Conservation (phyloP, 441 rosid genomes). For the Pelargonium citronellum region DNA sequence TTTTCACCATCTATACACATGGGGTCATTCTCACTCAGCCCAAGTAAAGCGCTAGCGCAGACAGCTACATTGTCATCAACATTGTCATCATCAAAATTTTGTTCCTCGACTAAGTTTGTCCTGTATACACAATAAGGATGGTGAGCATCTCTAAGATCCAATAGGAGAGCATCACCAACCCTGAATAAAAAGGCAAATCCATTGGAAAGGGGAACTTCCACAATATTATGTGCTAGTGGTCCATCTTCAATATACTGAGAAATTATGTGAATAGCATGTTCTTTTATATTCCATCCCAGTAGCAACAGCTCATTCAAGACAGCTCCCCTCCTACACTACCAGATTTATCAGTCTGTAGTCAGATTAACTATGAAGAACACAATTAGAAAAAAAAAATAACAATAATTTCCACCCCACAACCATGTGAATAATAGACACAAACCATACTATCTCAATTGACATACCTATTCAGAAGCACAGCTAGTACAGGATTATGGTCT, state of each 20-base stretch:
- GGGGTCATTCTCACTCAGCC: slow-evolving; percentile 92
- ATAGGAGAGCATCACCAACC: slow-evolving; percentile 86
- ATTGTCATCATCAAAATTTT: slow-evolving; percentile 76
- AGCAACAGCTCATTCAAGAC: slow-evolving; percentile 60
- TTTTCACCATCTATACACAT: slow-evolving; percentile 84
- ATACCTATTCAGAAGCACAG: slow-evolving; percentile 86
- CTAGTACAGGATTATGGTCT: slow-evolving; percentile 76
- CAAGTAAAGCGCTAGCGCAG: slow-evolving; percentile 60
- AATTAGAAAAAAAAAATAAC: slow-evolving; percentile 16
- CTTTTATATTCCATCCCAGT: slow-evolving; percentile 64
- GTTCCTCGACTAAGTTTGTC: slow-evolving; percentile 69
- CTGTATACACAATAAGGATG: slow-evolving; percentile 62
- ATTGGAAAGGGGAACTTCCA: slow-evolving; percentile 77
- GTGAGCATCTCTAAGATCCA: slow-evolving; percentile 87
- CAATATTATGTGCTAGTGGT: slow-evolving; percentile 64
- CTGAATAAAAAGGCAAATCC: slow-evolving; percentile 90
- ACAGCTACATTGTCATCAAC: slow-evolving; percentile 97
- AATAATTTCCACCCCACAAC: slow-evolving; percentile 19
- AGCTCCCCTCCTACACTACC: slow-evolving; percentile 61
- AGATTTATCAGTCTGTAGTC: slow-evolving; percentile 21
- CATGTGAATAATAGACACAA: slow-evolving; percentile 20
- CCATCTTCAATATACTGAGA: slow-evolving; percentile 66
- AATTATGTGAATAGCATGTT: slow-evolving; percentile 42
- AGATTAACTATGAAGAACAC: slow-evolving; percentile 27
- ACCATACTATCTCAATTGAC: slow-evolving; percentile 26